Evolutionary conservation across 75 land plant genomes (phyloP), one percentile per base, ranked within the genome.

Genomic region (Picea sitchensis): DNA sequence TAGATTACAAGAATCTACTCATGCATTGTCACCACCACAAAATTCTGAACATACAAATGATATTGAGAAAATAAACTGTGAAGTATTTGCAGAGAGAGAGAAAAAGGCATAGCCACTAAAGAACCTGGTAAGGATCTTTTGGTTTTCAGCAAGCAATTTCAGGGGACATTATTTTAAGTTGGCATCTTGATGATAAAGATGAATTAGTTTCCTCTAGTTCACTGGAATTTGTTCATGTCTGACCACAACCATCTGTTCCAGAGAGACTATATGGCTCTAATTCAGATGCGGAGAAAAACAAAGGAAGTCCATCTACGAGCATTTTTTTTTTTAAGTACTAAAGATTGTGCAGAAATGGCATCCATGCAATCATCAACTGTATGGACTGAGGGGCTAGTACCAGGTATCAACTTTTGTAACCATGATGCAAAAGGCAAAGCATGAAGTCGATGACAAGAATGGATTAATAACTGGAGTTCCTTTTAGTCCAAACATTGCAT

Each of bases 151-250:
- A 68, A n/a, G 21, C 72, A 38, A 1, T 44, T 68, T 36, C 44
- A 68, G 41, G 72, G 44, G 38, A 36, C 72, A 68, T 68, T 68
- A 68, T 68, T 68, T 68, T 68, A 38, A 2, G 72, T 44, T 4
- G 72, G 72, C 44, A 20, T 68, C 18, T 68, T 68, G 72, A 68
- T 68, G 72, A 68, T 68, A 44, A 68, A 68, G 47, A 68, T 68
- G 72, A 38, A 38, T 38, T 38, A 4, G 20, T 68, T 20, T 34
- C 7, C 47, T 38, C 41, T 36, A 68, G 20, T 68, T 20, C 72
- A 68, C 44, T 68, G 7, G 72, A 68, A 68, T 68, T 44, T 38
- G 41, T 68, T 68, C 34, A 68, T 68, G 72, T 32, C 38, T 20
- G 72, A 3, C 32, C n/a, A 36, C 44, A 68, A 68, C 72, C 72